These are phyloP conservation scores for Porodaedalea pini DNA, from an alignment of 1,284 basidiomycete species.

Conservation along the genomic window DNA sequence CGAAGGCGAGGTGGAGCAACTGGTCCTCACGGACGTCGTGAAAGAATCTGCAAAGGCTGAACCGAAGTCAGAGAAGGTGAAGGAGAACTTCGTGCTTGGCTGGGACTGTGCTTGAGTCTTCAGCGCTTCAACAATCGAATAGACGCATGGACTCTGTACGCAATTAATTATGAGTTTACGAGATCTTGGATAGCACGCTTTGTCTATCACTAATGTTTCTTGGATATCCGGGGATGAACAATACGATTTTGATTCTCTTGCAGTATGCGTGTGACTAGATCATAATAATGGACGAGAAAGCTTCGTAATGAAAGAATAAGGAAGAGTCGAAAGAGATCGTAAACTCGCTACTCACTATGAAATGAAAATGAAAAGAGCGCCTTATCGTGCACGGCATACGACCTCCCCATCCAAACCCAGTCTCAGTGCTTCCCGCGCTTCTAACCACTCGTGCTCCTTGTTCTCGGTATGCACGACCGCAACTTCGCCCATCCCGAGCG, in stretches of 20 bases:
- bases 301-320: neutral
- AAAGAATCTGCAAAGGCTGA: conserved; percentile 19
- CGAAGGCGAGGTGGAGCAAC: conserved; percentile 20
- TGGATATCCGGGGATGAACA: neutral
- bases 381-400: conserved; percentile 64
- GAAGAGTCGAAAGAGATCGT: neutral
- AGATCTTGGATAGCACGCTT: neutral
- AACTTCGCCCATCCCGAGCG: conserved; percentile 82
- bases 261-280: neutral
- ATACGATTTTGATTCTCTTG: neutral
- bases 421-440: conserved; percentile 68
- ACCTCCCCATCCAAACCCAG: conserved; percentile 67
- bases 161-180: neutral
- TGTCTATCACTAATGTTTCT: conserved; percentile 2
- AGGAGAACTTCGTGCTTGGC: conserved; percentile 50
- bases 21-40: conserved; percentile 28
- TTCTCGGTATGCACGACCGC: conserved; percentile 72
- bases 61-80: conserved; percentile 15
- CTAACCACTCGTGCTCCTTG: conserved; percentile 67
- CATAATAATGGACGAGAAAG: neutral
- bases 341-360: neutral
- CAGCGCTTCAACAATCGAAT: neutral
- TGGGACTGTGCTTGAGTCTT: conserved; percentile 54
- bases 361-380: neutral
- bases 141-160: neutral